Evolutionary conservation across 2,329 filamentous ascomycete genomes (phyloP), one percentile per base, ranked within the genome.

Genomic region (Hypoxylon sp.): DNA sequence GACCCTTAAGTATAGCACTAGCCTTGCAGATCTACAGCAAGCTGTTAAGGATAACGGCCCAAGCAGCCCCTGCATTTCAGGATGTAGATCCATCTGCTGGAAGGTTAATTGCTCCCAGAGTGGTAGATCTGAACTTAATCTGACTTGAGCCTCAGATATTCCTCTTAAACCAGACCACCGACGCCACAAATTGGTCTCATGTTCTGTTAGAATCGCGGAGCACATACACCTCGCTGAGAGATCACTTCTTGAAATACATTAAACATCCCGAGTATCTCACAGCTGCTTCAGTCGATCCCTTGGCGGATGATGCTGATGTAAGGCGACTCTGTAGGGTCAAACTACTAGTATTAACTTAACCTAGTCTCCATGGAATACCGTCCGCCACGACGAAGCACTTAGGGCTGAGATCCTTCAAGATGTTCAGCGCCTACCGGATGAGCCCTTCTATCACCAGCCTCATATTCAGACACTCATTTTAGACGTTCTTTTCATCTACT

Each of bases 321-420:
- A 77, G 75, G 63, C 19, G n/a, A 58, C 17, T 48, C 39, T 42
- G 31, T 51, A 22, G 14, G 11, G 37, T 22, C 39, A 19, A n/a
- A 10, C 8, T 55, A 50, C 63, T 2, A 47, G 6, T 63, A 65
- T 52, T 76, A 46, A 76, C 65, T 50, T 52, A 19, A 39, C 10
- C 17, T 84, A 97, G 91, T 97, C 94, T 63, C 94, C 94, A 22
- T 98, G 95, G 94, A 91, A 93, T 78, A 90, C 90, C n/a, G 84
- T 96, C 35, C 91, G 94, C 50, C 88, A 91, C 74, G 95, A 99
- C 80, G 94, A 98, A 82, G 83, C 89, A 51, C 87, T 97, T 35
- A 89, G 95, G 69, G 89, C 90, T 55, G 96, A 99, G 80, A 98
- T 99, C 62, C 88, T 92, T 63, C 96, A 98, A 81, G 96, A 99